phyloP scores from a whole-genome alignment of 352 stramenopile genomes.

The Pythium aristosporum region DNA sequence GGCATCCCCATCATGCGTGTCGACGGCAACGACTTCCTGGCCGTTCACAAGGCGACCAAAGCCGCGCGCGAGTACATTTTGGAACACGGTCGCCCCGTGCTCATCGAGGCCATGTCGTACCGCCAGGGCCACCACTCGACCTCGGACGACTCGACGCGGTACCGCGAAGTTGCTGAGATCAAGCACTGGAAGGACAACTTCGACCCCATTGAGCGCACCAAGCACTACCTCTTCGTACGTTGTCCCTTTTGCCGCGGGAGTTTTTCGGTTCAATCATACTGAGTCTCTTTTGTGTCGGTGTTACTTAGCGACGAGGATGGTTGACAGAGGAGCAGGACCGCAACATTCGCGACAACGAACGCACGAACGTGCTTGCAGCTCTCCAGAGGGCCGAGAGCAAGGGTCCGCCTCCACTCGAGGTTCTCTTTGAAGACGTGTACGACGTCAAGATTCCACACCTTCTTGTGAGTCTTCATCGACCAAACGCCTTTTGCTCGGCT shows the following conservation, averaged over 20 bases:
- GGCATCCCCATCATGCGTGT: slow-evolving; percentile 97
- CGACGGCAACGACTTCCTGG: slow-evolving; percentile 98
- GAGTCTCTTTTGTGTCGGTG: neutral
- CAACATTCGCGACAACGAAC: slow-evolving; percentile 84
- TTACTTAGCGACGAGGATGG: slow-evolving; percentile 74
- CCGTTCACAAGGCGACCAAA: slow-evolving; percentile 91
- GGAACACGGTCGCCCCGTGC: slow-evolving; percentile 86
- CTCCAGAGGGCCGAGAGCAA: slow-evolving; percentile 92
- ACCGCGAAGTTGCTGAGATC: slow-evolving; percentile 93
- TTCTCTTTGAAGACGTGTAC: slow-evolving; percentile 98
- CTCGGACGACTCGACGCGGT: slow-evolving; percentile 97
- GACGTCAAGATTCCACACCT: slow-evolving; percentile 93
- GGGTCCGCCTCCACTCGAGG: slow-evolving; percentile 75
- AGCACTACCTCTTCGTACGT: slow-evolving; percentile 89
- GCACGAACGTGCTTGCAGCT: slow-evolving; percentile 80
- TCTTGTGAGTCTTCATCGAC: slow-evolving; percentile 35
- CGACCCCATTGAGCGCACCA: slow-evolving; percentile 91
- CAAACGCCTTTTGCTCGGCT: neutral
- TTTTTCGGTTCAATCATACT: neutral
- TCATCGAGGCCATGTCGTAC: slow-evolving; percentile 99
- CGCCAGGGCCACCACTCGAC: slow-evolving; percentile 98
- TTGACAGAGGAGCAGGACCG: slow-evolving; percentile 87
- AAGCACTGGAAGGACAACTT: slow-evolving; percentile 87
- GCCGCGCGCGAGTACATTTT: slow-evolving; percentile 91
- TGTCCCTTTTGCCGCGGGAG: neutral